These are phyloP conservation scores for Wickerhamomyces alni DNA, from an alignment of 805 yeast genomes.

Conservation along the genomic window DNA sequence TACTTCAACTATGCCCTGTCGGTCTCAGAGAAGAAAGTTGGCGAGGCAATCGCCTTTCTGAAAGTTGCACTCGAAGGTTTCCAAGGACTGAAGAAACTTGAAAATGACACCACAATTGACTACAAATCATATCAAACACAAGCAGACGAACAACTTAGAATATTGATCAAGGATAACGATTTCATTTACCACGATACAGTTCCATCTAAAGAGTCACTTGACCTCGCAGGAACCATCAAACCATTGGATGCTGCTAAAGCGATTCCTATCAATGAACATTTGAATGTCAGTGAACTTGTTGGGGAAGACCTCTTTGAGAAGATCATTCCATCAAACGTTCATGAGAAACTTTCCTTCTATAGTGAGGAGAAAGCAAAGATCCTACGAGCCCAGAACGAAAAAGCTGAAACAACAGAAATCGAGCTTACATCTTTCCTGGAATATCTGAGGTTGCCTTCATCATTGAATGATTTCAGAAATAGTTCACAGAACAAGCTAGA, in stretches of 20 bases:
- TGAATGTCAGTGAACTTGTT: constrained; percentile 38
- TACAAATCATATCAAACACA: constrained; percentile 26
- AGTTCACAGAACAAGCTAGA: constrained; percentile 23
- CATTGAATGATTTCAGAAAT: constrained; percentile 47
- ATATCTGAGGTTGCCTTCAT: constrained; percentile 67
- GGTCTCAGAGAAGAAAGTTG: constrained; percentile 57
- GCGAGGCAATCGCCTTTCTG: constrained; percentile 68
- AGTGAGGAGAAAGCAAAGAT: constrained; percentile 84
- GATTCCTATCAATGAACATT: constrained; percentile 41
- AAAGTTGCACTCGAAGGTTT: constrained; percentile 42
- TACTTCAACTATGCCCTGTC: constrained; percentile 52
- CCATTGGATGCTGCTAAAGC: constrained; percentile 65
- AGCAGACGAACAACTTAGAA: constrained; percentile 29
- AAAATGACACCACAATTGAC: constrained; percentile 29
- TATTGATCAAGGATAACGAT: constrained; percentile 77
- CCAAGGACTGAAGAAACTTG: constrained; percentile 24
- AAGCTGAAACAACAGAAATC: constrained; percentile 69
- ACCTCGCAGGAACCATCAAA: constrained; percentile 46
- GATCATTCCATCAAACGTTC: constrained; percentile 81
- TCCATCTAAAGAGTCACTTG: constrained; percentile 53
- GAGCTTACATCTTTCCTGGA: constrained; percentile 77
- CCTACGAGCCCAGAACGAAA: constrained; percentile 68
- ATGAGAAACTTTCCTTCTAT: constrained; percentile 80
- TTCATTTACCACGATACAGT: constrained; percentile 76
- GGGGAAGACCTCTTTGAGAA: constrained; percentile 60